Conservation (phyloP, 1,284 basidiomycete species). For the Athelia psychrophila region DNA sequence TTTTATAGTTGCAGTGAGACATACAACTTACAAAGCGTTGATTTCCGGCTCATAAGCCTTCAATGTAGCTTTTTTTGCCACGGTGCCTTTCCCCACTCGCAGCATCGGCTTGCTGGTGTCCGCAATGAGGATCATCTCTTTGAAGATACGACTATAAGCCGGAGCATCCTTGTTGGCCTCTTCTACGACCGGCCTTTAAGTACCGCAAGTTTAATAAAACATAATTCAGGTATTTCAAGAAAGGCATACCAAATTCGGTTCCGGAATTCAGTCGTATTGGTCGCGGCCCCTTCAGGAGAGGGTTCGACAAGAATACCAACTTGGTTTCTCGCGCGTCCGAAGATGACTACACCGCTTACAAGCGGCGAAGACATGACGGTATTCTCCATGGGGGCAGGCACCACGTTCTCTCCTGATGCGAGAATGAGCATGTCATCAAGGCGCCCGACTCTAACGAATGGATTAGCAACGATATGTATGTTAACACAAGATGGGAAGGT, state of each 20-base stretch:
- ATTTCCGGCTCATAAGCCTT: conserved; percentile 8
- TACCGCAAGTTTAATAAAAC: neutral
- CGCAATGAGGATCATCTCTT: conserved; percentile 12
- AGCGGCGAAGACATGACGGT: conserved; percentile 5
- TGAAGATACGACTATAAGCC: conserved; percentile 16
- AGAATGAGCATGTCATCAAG: conserved; percentile 7
- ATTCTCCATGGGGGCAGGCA: conserved; percentile 4
- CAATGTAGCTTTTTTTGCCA: conserved; percentile 7
- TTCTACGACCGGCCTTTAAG: conserved; percentile 13
- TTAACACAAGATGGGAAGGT: neutral
- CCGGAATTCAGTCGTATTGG: neutral
- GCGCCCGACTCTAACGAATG: conserved; percentile 2
- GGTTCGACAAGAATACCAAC: conserved; percentile 10
- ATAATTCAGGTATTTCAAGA: too few relatives aligned
- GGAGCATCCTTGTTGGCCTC: conserved; percentile 15
- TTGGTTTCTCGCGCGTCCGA: conserved; percentile 6
- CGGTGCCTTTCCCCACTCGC: conserved; percentile 9
- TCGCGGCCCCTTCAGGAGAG: neutral
- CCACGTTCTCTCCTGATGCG: conserved; percentile 7
- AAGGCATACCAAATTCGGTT: neutral
- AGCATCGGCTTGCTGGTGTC: conserved; percentile 3
- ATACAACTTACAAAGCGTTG: conserved; percentile 6
- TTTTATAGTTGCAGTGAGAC: neutral
- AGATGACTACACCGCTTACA: conserved; percentile 4
- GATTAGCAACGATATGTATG: neutral